phyloP scores from a whole-genome alignment of 345 rosid species.

The Moricandia moricandioides region DNA sequence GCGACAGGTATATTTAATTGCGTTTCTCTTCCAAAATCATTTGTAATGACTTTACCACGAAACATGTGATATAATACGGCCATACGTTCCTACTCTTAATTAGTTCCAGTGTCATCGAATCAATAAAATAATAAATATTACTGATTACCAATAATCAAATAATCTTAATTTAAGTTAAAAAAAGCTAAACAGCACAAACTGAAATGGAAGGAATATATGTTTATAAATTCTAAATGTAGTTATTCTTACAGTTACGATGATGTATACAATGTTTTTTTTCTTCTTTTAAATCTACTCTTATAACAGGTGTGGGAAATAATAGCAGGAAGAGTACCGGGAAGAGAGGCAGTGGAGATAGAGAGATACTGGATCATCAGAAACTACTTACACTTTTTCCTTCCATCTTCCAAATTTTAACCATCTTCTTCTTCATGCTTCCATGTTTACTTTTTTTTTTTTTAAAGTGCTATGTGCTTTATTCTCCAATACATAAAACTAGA shows the following conservation, averaged over 20 bases:
- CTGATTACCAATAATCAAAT: not conserved
- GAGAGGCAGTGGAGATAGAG: not conserved
- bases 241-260: not conserved
- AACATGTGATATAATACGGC: not conserved
- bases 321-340: constrained; percentile 1
- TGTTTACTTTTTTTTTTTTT: not conserved
- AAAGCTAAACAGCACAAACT: not conserved
- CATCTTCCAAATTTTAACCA: not conserved
- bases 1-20: not conserved
- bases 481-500: not conserved
- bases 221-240: not conserved
- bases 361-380: not conserved
- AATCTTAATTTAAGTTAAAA: not conserved
- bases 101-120: not conserved
- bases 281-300: not conserved
- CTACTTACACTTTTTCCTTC: not conserved
- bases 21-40: not conserved
- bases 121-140: not conserved
- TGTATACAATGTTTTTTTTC: not conserved
- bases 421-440: not conserved
- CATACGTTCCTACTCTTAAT: not conserved
- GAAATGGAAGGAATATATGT: not conserved
- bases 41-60: not conserved
- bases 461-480: not conserved
- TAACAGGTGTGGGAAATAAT: not conserved